Conservation (phyloP, 2,329 filamentous ascomycete genomes). For the Fusarium siculi region DNA sequence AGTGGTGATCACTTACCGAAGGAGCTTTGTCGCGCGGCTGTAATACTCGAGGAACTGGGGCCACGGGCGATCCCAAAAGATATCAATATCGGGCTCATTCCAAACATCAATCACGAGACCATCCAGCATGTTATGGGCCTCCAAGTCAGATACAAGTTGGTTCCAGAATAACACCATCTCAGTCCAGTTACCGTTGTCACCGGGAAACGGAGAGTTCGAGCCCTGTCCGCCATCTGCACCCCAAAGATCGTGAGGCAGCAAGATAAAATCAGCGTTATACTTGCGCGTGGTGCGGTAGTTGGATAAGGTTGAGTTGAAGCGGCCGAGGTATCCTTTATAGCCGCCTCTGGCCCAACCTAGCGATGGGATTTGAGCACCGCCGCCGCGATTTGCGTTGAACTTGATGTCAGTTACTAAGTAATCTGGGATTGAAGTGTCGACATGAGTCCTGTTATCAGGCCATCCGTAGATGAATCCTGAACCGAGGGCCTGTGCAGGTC, state of each 20-base stretch:
- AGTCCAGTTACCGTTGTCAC: not conserved
- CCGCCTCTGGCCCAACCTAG: not conserved
- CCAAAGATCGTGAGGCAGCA: not conserved
- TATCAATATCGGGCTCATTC: not conserved
- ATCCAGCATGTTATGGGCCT: not conserved
- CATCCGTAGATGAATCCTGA: not conserved
- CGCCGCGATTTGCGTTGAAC: not conserved
- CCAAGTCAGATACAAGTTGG: not conserved
- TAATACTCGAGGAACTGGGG: not conserved
- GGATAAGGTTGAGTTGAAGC: not conserved
- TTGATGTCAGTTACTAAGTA: not conserved
- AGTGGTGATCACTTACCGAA: accelerated
- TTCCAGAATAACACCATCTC: not conserved
- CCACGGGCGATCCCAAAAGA: not conserved
- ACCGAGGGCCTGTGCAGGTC: accelerated
- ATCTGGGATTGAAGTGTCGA: not conserved
- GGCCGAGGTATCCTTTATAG: not conserved
- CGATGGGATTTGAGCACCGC: not conserved
- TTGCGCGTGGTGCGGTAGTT: not conserved
- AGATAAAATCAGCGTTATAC: not conserved
- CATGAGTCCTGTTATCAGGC: accelerated
- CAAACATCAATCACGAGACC: not conserved
- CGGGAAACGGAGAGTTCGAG: not conserved
- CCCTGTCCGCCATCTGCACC: not conserved
- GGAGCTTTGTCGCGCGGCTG: not conserved